These are phyloP conservation scores for Fusarium veterinarium DNA, from an alignment of 2,329 filamentous ascomycete genomes.

Conservation along the genomic window DNA sequence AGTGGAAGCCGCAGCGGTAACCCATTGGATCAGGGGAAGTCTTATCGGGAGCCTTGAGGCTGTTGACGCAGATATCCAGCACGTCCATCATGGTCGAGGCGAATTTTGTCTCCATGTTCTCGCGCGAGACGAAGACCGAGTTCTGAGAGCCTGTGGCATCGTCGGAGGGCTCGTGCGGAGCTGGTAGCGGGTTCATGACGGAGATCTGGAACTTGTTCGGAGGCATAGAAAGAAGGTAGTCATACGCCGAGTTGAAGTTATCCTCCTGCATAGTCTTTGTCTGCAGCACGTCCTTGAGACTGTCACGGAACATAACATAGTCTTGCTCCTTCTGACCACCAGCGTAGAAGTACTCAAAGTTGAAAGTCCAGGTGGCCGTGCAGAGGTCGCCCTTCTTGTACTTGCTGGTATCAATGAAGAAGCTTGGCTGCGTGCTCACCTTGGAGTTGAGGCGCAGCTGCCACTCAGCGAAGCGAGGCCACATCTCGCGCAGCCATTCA, in stretches of 20 bases:
- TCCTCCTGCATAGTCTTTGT: neutral
- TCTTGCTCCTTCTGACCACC: neutral
- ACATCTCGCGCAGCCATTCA: neutral
- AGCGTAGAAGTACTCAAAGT: slow-evolving; percentile 1
- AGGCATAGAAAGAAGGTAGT: neutral
- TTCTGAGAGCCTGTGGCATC: slow-evolving; percentile 3
- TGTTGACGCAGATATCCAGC: neutral
- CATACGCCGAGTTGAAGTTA: neutral
- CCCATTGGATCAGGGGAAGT: neutral
- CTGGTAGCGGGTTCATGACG: neutral
- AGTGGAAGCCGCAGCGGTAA: slow-evolving; percentile 6
- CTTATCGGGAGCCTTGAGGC: neutral
- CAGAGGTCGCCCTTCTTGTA: neutral
- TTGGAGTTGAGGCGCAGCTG: neutral
- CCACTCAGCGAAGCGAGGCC: neutral
- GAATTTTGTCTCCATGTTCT: neutral
- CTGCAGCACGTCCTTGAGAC: neutral
- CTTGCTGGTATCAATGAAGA: neutral
- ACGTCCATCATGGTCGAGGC: slow-evolving; percentile 8
- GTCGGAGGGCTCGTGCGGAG: neutral
- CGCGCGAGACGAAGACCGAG: slow-evolving; percentile 2
- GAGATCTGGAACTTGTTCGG: neutral
- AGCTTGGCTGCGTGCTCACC: slow-evolving; percentile 5
- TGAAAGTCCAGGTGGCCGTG: neutral
- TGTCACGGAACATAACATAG: neutral